Evolutionary conservation across 441 rosid genomes (phyloP).

Genomic region (Breynia disticha): DNA sequence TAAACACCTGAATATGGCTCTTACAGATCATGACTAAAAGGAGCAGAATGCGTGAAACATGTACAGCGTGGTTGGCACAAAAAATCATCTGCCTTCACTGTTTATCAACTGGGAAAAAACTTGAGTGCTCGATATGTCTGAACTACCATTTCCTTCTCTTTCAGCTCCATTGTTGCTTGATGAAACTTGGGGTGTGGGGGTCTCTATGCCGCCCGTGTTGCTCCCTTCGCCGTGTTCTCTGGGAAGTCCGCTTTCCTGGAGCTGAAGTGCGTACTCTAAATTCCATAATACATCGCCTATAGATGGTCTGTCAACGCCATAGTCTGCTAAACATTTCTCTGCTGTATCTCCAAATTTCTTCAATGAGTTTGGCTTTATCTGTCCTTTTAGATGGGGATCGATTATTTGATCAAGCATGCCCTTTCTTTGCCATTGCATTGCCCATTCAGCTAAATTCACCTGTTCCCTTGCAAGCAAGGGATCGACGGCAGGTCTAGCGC

Average conservation of each 20-base stretch:
- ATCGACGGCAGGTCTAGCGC: conserved; percentile 83
- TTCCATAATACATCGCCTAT: conserved; percentile 95
- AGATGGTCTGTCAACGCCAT: conserved; percentile 80
- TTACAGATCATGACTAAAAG: too few species aligned
- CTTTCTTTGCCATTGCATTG: conserved; percentile 79
- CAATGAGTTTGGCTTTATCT: conserved; percentile 52
- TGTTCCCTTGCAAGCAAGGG: conserved; percentile 76
- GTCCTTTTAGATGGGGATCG: conserved; percentile 47
- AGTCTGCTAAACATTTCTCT: conserved; percentile 87
- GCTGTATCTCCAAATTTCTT: conserved; percentile 84
- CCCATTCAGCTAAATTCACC: conserved; percentile 90
- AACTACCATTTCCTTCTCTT: conserved; percentile 27
- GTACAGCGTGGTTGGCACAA: too few species aligned
- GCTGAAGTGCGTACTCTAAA: conserved; percentile 60
- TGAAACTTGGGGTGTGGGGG: conserved; percentile 16
- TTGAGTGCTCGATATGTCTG: conserved; percentile 43
- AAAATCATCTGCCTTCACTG: conserved; percentile 57
- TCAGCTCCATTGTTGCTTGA: conserved; percentile 17
- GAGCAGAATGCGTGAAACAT: not conserved
- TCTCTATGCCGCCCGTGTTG: conserved; percentile 4
- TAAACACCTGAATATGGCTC: too few species aligned
- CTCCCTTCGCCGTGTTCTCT: conserved; percentile 26
- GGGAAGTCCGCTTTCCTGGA: conserved; percentile 51
- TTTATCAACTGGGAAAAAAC: conserved; percentile 84
- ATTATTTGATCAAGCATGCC: conserved; percentile 61